Percentiles rank a stretch among this genome's conserved stretches.
Conservation (phyloP, 192 early-diverging fungal genomes). For the Chytriomyces hyalinus region DNA sequence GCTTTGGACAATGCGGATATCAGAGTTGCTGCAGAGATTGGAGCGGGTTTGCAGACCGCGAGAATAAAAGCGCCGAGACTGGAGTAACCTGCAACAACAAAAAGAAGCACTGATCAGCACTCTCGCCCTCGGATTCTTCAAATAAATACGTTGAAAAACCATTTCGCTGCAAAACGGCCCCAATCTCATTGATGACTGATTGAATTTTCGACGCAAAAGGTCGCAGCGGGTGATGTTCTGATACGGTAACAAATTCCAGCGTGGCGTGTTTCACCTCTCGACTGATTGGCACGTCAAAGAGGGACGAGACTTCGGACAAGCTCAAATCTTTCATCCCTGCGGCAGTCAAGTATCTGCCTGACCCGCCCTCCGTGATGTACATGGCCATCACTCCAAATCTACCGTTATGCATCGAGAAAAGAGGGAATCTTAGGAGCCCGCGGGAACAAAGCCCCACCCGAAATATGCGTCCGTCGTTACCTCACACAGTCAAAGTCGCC, state of each 20-base stretch:
- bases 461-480: not conserved
- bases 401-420: not conserved
- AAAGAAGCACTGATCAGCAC: not conserved
- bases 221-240: constrained; percentile 64
- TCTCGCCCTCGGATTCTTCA: not conserved
- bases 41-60: constrained; percentile 56
- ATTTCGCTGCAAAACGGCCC: constrained; percentile 61
- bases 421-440: not conserved
- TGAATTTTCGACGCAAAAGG: constrained; percentile 70
- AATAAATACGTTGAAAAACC: constrained; percentile 47
- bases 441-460: not conserved
- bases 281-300: constrained; percentile 77
- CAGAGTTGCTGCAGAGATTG: constrained; percentile 56
- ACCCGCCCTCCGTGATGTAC: constrained; percentile 70
- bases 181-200: constrained; percentile 72
- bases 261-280: constrained; percentile 66
- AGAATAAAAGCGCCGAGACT: constrained; percentile 75
- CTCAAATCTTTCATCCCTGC: constrained; percentile 63
- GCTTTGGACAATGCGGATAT: constrained; percentile 65
- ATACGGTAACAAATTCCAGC: constrained; percentile 64
- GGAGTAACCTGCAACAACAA: not conserved
- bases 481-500: constrained; percentile 76
- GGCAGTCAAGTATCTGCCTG: constrained; percentile 51
- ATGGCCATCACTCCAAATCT: constrained; percentile 82
- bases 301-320: constrained; percentile 59